Base-by-base conservation (phyloP, 192 early-diverging fungal species). In the Cetraspora pellucida region DNA sequence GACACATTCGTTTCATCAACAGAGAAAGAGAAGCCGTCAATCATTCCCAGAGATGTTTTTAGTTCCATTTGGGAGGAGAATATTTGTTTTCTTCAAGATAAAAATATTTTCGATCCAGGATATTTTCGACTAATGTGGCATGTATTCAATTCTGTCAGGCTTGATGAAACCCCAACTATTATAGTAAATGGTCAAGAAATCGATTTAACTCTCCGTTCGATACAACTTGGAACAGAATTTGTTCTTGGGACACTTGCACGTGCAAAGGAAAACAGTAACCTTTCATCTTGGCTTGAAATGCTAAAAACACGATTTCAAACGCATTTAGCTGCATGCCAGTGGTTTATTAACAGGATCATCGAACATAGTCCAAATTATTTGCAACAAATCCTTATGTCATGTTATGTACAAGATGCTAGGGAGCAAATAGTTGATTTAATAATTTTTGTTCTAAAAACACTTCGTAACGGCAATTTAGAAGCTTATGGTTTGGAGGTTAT, bases 381-480 rank as follows among this genome's bases (percentile, higher is more conserved):
- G 21, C 73, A 71, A 63, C 78, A 64, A 27, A 65, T 85, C 10
- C 73, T 85, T 16, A 55, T 83, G 45, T 46, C 59, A 10, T 85
- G 84, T 44, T 81, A 79, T 23, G 79, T 85, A 28, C 82, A 70
- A 43, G 81, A 85, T 27, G 82, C 83, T 19, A 74, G 82, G 25
- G 84, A 85, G 46, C 81, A 81, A 27, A 74, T 85, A 23, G 71
- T 85, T 49, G 81, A 81, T 21, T 70, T 85, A n/a, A 79, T 81
- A 23, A 77, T 59, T 23, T 80, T 79, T 19, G 81, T 77, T 3
- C 73, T 85, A 3, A 68, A 59, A 43, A 63, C 68, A 30, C 78
- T 85, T 21, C 77, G 79, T 5, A 75, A 80, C 10, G 52, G 74
- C n/a, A 72, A 81, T 31, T 80, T 45, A 11, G 43, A 19, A 14